Evolutionary conservation across 2,329 filamentous ascomycete genomes (phyloP).

Genomic region (Pseudocercospora eumusae): DNA sequence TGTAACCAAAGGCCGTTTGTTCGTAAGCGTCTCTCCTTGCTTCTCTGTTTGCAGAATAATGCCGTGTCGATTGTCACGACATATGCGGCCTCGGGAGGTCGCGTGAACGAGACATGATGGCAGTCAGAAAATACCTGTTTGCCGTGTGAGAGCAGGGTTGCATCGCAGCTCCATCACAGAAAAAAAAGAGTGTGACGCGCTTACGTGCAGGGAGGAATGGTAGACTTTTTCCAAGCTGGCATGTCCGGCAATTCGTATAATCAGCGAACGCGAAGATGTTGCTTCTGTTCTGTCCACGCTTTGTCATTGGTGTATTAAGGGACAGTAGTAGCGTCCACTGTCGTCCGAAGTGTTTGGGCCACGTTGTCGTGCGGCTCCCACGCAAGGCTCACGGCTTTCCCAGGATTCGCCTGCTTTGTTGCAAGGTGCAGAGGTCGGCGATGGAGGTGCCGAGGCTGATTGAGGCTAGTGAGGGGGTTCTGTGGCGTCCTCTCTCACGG

Average conservation of each 20-base stretch:
- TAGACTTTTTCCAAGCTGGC: neutral
- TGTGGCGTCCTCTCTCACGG: neutral
- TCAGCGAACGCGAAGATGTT: neutral
- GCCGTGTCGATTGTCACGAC: neutral
- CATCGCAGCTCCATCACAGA: neutral
- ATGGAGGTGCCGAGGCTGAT: neutral
- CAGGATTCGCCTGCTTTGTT: neutral
- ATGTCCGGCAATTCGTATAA: neutral
- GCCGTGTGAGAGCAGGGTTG: neutral
- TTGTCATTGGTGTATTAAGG: slow-evolving; percentile 3
- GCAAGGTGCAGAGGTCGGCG: neutral
- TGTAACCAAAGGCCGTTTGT: neutral
- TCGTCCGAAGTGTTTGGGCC: slow-evolving; percentile 3
- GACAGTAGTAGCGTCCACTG: no score
- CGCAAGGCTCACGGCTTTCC: neutral
- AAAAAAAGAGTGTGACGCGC: no score
- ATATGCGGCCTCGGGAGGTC: slow-evolving; percentile 6
- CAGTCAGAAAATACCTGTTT: neutral
- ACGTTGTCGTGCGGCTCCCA: slow-evolving; percentile 4
- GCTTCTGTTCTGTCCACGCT: slow-evolving; percentile 1
- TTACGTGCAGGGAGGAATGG: slow-evolving; percentile 1
- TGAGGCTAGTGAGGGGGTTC: slow-evolving; percentile 7
- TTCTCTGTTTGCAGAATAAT: slow-evolving; percentile 6
- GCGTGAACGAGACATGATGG: neutral
- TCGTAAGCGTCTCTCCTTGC: neutral